These are phyloP conservation scores for Claviceps lovelessii DNA, from an alignment of 2,329 filamentous ascomycete species.

Conservation along the genomic window DNA sequence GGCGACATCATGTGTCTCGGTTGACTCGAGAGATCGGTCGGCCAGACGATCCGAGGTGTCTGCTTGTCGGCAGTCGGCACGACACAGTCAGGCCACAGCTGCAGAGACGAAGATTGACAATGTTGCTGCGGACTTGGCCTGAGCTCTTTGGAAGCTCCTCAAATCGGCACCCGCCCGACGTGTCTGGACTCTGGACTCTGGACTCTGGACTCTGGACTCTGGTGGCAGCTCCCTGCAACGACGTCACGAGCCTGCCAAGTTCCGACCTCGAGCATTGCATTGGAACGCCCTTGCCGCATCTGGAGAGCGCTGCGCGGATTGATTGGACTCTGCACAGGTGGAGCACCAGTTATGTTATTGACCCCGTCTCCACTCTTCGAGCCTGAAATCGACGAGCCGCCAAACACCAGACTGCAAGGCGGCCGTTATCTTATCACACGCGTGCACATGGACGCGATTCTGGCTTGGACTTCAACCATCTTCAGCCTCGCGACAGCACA, in stretches of 20 bases:
- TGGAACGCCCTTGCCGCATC: background rate
- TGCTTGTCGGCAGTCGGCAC: too few species aligned
- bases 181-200: background rate
- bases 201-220: background rate
- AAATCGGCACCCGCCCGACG: background rate
- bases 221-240: background rate
- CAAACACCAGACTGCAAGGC: too few species aligned
- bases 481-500: background rate
- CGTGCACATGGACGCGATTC: background rate
- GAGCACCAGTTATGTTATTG: too few species aligned
- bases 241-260: background rate
- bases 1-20: slow-evolving; percentile 3
- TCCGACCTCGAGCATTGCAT: too few species aligned
- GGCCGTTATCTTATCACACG: background rate
- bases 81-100: background rate
- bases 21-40: background rate
- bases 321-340: background rate
- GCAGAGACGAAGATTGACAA: background rate
- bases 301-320: background rate
- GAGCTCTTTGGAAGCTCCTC: background rate
- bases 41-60: background rate
- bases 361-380: background rate
- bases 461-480: background rate
- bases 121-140: background rate
- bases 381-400: too few species aligned